A percentile compares a stretch with the other conserved stretches of the same genome.
Evolutionary conservation across 768 basidiomycete genomes (phyloP).

Genomic region (Tephrocybe sp.): DNA sequence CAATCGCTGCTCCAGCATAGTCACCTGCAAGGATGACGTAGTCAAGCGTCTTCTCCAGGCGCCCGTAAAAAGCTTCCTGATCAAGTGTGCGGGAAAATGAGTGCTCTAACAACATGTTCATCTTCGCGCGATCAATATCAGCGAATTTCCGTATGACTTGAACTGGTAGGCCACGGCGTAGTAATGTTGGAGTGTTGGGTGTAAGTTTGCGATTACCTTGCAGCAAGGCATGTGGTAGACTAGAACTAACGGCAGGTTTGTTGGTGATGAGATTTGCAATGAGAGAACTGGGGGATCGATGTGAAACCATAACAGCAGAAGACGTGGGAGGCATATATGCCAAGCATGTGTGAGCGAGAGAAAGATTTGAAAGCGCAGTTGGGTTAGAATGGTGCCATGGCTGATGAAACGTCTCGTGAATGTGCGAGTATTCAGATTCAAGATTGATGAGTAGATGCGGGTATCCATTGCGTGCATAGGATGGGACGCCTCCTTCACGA

Average conservation of each 20-base stretch:
- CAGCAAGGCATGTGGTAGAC: conserved; percentile 90
- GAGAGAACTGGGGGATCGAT: conserved; percentile 91
- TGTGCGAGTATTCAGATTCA: conserved; percentile 81
- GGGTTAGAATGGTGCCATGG: conserved; percentile 80
- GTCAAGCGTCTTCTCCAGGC: conserved; percentile 78
- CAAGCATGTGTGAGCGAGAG: conserved; percentile 84
- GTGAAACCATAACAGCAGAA: conserved; percentile 95
- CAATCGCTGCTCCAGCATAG: conserved; percentile 92
- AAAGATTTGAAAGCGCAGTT: conserved; percentile 82
- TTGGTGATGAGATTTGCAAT: conserved; percentile 98
- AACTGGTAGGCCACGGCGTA: conserved; percentile 87
- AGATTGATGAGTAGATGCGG: conserved; percentile 97
- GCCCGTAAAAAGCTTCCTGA: conserved; percentile 70
- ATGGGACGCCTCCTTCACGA: conserved; percentile 94
- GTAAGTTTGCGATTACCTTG: conserved; percentile 86
- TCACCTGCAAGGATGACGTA: conserved; percentile 94
- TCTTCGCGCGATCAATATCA: conserved; percentile 73
- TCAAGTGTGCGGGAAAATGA: conserved; percentile 81
- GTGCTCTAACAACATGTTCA: conserved; percentile 83
- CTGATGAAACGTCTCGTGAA: conserved; percentile 79
- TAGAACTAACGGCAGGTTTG: conserved; percentile 94
- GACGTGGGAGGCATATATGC: conserved; percentile 91
- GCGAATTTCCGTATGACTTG: conserved; percentile 69
- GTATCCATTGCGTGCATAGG: conserved; percentile 91
- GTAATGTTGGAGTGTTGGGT: conserved; percentile 87